These are phyloP conservation scores for Podaxis mareebaensis DNA, from an alignment of 768 basidiomycete species.

Conservation along the genomic window DNA sequence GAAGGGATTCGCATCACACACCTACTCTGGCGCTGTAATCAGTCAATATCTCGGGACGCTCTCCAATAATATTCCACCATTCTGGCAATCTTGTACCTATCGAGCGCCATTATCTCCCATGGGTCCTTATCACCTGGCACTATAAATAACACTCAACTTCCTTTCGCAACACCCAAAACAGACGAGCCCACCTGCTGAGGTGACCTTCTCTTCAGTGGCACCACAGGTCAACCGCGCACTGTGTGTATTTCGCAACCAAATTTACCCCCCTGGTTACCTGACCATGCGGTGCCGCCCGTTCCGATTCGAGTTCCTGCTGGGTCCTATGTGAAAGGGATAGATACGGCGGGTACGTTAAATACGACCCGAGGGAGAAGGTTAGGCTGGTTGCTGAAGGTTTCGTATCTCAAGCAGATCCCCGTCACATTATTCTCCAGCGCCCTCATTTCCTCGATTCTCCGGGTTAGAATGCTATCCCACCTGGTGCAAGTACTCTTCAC, in stretches of 20 bases:
- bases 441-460: neutral
- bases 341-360: neutral
- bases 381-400: neutral
- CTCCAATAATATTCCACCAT: neutral
- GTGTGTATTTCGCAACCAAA: neutral
- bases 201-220: neutral
- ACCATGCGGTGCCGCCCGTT: neutral
- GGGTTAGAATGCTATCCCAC: neutral
- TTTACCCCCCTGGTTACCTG: neutral
- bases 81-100: neutral
- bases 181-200: neutral
- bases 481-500: neutral
- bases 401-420: neutral
- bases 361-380: neutral
- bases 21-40: too few relatives aligned
- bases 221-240: neutral
- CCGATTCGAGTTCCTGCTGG: neutral
- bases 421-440: neutral
- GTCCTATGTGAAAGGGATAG: neutral
- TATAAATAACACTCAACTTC: conserved; percentile 13
- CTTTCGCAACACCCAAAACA: neutral
- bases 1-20: too few relatives aligned
- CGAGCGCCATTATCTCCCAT: neutral
- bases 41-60: too few relatives aligned
- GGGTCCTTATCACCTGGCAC: neutral